Conservation (phyloP, 345 rosid species). For the Litchi chinensis region DNA sequence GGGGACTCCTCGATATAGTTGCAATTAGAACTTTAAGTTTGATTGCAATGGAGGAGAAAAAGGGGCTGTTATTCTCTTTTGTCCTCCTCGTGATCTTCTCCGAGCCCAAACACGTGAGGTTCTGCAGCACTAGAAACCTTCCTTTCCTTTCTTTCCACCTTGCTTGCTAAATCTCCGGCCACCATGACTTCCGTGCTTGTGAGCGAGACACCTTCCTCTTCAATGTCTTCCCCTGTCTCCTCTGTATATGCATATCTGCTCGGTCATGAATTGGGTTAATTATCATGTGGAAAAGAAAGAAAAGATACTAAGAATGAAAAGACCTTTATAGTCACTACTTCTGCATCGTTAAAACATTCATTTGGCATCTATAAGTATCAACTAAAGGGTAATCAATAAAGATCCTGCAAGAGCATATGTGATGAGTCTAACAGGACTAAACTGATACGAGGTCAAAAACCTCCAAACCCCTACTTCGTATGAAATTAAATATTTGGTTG, state of each 20-base stretch:
- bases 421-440: background rate
- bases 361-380: background rate
- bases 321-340: background rate
- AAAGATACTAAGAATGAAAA: background rate
- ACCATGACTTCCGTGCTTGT: slow-evolving; percentile 31
- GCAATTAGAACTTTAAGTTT: background rate
- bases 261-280: slow-evolving; percentile 7
- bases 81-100: slow-evolving; percentile 39
- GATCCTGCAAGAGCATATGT: background rate
- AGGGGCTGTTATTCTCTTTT: slow-evolving; percentile 31
- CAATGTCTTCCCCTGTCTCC: slow-evolving; percentile 42
- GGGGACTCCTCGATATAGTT: slow-evolving; percentile 3
- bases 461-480: background rate
- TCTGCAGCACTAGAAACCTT: slow-evolving; percentile 24
- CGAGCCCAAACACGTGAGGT: slow-evolving; percentile 35
- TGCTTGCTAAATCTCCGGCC: slow-evolving; percentile 34
- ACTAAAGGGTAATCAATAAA: background rate
- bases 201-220: slow-evolving; percentile 40
- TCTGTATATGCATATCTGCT: slow-evolving; percentile 43
- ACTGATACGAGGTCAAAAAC: background rate
- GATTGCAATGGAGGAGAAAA: slow-evolving; percentile 2
- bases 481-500: background rate
- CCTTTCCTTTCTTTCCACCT: slow-evolving; percentile 46
- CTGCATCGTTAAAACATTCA: background rate
- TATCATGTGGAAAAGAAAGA: background rate